Base-by-base conservation (phyloP, 2,329 filamentous ascomycete species). In the Botrytis fabae region DNA sequence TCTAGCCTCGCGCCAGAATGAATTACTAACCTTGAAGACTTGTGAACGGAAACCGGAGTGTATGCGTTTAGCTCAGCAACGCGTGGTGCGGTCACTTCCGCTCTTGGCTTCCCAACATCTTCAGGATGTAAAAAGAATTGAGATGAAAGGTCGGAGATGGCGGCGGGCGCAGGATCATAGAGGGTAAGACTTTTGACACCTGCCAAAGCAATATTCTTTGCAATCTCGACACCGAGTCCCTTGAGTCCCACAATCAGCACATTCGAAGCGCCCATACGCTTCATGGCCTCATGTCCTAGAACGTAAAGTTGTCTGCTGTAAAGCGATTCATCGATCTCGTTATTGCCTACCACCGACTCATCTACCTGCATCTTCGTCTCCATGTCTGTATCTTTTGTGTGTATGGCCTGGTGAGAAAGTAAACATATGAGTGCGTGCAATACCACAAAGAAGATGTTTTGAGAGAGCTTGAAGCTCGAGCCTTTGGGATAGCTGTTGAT, bases 121-220 rank as follows among this genome's bases (percentile, higher is more conserved):
- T 91, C 89, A 28, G 90, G 87, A 73, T 90, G 93, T 35, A 99
- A 90, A 87, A 99, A 99, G 87, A 99, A 99, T 83, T 99, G 96
- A 61, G 96, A 93, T 59, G 96, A 98, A 48, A 99, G 90, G 81
- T 99, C 96, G 78, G 93, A 88, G 78, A 98, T 92, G 78, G 91
- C 87, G 71, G 93, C 92, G 60, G 93, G 93, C 65, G 91, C 90
- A 64, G 96, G 95, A 81, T 99, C 96, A 85, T 94, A 93, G 72
- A 99, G 88, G 2, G 95, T 96, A 78, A 99, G 85, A 81, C 95
- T 98, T 88, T 99, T 99, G 84, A 99, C 96, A 82, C 96, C 96
- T 79, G 96, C 96, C 78, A 99, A 91, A 74, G 96, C 96, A 80
- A 99, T 94, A 81, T 99, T 99, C 88, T 99, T 99, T 80, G 96